phyloP scores from a whole-genome alignment of 2,329 filamentous ascomycete species.

The Ploettnerulaceae sp. region DNA sequence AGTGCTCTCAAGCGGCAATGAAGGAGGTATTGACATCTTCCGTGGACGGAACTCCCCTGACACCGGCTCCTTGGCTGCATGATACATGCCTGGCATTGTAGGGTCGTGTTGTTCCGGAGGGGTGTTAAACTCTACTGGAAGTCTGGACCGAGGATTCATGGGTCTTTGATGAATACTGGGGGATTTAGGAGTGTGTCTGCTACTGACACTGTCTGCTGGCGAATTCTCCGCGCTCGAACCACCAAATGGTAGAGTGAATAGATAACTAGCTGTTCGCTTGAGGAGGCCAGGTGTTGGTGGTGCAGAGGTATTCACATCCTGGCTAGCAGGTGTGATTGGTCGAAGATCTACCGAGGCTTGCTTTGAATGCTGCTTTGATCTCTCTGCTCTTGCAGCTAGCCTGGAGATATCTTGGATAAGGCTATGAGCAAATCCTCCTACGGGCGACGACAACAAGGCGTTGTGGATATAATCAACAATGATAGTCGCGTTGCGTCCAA shows the following conservation, averaged over 20 bases:
- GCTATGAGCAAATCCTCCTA: conserved; percentile 64
- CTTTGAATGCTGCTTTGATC: conserved; percentile 36
- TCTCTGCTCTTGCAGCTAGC: conserved; percentile 44
- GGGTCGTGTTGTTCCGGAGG: conserved; percentile 73
- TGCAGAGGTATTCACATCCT: conserved; percentile 36
- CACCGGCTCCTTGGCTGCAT: conserved; percentile 71
- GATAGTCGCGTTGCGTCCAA: conserved; percentile 77
- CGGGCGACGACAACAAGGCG: conserved; percentile 68
- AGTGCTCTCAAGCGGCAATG: conserved; percentile 71
- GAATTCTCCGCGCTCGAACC: conserved; percentile 29
- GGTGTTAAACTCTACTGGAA: conserved; percentile 52
- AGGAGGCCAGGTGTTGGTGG: conserved; percentile 53
- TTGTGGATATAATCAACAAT: conserved; percentile 83
- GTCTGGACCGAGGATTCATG: conserved; percentile 37
- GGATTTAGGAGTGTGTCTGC: conserved; percentile 26
- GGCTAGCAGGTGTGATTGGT: conserved; percentile 31
- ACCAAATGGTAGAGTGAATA: conserved; percentile 51
- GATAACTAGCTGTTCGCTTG: conserved; percentile 58
- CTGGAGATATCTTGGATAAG: conserved; percentile 69
- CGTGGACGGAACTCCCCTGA: conserved; percentile 69
- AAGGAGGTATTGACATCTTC: conserved; percentile 52
- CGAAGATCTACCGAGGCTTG: conserved; percentile 25
- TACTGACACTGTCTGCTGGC: conserved; percentile 19
- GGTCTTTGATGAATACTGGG: conserved; percentile 24
- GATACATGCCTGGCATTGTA: conserved; percentile 64